These are phyloP conservation scores for Celoporthe dispersa DNA, from an alignment of 2,329 filamentous ascomycete genomes.

Conservation along the genomic window DNA sequence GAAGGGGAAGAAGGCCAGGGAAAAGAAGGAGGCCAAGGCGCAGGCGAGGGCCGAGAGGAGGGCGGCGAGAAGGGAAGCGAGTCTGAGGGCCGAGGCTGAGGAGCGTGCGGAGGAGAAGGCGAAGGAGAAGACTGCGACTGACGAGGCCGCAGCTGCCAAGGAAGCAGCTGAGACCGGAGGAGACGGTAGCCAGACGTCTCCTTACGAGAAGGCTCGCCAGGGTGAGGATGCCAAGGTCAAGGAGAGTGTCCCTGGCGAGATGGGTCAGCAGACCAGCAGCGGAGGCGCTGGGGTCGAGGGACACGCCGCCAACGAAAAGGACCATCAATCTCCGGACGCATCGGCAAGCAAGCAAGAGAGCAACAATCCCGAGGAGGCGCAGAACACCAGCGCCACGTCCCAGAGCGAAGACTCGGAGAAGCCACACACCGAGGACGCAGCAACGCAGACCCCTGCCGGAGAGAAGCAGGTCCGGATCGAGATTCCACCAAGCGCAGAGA, in stretches of 20 bases:
- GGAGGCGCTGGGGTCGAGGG: constrained; percentile 38
- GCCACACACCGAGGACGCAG: constrained; percentile 41
- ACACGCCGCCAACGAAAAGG: constrained; percentile 15
- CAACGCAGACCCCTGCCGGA: background rate
- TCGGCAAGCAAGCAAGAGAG: background rate
- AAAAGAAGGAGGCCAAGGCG: constrained; percentile 30
- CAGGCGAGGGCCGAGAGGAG: constrained; percentile 45
- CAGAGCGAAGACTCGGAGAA: constrained; percentile 25
- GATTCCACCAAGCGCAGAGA: constrained; percentile 29
- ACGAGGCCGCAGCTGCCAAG: constrained; percentile 14
- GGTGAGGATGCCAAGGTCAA: constrained; percentile 7
- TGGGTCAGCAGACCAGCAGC: constrained; percentile 32
- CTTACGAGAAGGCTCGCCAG: background rate
- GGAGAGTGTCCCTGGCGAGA: background rate
- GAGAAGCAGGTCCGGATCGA: constrained; percentile 45
- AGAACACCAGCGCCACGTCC: background rate
- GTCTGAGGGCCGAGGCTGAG: constrained; percentile 38
- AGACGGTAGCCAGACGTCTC: constrained; percentile 13
- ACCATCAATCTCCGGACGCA: too few species aligned
- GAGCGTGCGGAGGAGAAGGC: constrained; percentile 38
- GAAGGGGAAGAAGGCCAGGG: constrained; percentile 40
- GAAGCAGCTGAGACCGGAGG: constrained; percentile 15
- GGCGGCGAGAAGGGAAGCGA: constrained; percentile 35
- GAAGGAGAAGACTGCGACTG: constrained; percentile 18
- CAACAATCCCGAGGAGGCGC: constrained; percentile 1